Base-by-base conservation (phyloP, 1,139 yeast species). In the Hansenula anomala region DNA sequence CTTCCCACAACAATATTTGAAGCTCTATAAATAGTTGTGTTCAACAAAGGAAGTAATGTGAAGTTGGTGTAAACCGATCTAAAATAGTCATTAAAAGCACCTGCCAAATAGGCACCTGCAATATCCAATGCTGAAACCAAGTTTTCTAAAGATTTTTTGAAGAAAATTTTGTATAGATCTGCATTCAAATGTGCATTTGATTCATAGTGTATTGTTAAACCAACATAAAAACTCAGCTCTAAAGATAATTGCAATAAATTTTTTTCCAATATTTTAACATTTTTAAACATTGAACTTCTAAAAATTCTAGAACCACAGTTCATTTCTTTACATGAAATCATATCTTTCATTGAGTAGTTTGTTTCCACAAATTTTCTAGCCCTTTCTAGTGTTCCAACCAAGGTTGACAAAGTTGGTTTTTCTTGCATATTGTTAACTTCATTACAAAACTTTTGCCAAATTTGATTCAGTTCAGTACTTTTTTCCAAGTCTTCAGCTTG, bases 21-120 rank as follows among this genome's bases (percentile, higher is more conserved):
- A 1, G 34, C 25, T 20, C 48, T 40, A 17, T 29, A 35, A 13
- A 43, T n/a, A 2, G 43, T 38, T 2, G 35, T 15, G 14, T 20
- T 30, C 11, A 46, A 16, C 12, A 45, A 18, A 6, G 52, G 51
- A 11, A 38, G 18, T 4, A 46, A 28, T 16, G 40, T 47, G 38
- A 41, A 48, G 20, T 43, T 40, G 7, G 23, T n/a, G 20, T 32
- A 35, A 6, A 24, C 36, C 22, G 36, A 36, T 8, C 39, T 30
- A 4, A 42, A 17, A 17, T 32, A 38, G 8, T 38, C 37, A 2
- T 27, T 19, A n/a, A 48, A 38, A 6, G 43, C 39, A 6, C 44
- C 47, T 7, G 37, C 17, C 2, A 48, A 16, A 15, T 37, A 46
- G 6, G 47, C 45, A 12, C 36, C 33, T 6, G 41, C 13, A 2